phyloP scores from a whole-genome alignment of 176 grass and related monocot species.

The Paspalum notatum region DNA sequence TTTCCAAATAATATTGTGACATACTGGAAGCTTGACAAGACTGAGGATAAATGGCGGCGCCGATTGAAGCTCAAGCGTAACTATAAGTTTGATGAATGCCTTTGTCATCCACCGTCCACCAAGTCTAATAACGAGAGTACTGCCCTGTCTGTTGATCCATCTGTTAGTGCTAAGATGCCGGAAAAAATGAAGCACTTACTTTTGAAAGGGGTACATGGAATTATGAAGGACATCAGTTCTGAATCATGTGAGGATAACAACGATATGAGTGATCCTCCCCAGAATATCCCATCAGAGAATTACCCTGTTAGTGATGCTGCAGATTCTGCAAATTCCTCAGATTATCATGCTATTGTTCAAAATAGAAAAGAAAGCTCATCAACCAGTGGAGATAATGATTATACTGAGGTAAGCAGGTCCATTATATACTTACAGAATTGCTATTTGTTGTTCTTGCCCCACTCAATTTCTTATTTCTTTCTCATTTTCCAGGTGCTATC shows the following conservation, averaged over 20 bases:
- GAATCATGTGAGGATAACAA: conserved; percentile 66
- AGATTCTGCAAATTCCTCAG: conserved; percentile 49
- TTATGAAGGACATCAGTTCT: conserved; percentile 69
- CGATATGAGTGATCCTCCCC: conserved; percentile 46
- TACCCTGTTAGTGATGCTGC: conserved; percentile 45
- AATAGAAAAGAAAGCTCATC: conserved; percentile 66
- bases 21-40: conserved; percentile 95
- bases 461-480: conserved; percentile 33
- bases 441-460: conserved; percentile 15
- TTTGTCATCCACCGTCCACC: conserved; percentile 67
- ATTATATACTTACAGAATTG: conserved; percentile 15
- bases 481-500: conserved; percentile 67
- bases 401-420: conserved; percentile 45
- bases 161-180: conserved; percentile 57
- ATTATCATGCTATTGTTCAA: conserved; percentile 63
- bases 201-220: conserved; percentile 81
- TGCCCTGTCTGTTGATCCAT: conserved; percentile 48
- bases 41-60: conserved; percentile 90
- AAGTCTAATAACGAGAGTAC: conserved; percentile 55
- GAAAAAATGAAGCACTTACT: conserved; percentile 91
- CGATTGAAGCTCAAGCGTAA: conserved; percentile 91
- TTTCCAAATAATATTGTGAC: conserved; percentile 82
- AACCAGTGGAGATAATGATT: conserved; percentile 25
- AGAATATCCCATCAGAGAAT: conserved; percentile 48
- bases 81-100: conserved; percentile 87